phyloP scores from a whole-genome alignment of 179 eudicot species.

The Beta corolliflora region DNA sequence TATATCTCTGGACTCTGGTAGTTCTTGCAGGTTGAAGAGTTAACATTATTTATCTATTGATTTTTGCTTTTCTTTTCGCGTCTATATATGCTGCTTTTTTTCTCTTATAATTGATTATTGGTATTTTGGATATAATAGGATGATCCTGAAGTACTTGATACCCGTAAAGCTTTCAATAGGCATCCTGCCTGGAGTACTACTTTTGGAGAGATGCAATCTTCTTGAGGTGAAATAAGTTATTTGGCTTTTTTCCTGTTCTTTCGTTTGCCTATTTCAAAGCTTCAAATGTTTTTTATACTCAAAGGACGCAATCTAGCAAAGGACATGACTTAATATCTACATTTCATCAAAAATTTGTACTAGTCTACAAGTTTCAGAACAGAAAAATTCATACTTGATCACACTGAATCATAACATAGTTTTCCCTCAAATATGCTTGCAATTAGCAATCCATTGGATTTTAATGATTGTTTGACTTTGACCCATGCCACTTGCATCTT shows the following conservation, averaged over 20 bases:
- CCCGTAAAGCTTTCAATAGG: slow-evolving; percentile 97
- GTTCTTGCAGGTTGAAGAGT: background rate
- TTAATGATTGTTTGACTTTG: background rate
- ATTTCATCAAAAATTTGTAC: too few species aligned
- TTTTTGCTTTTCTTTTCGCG: background rate
- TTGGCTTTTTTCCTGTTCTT: background rate
- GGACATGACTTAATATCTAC: background rate
- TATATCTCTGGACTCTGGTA: background rate
- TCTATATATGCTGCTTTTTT: background rate
- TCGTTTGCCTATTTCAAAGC: background rate
- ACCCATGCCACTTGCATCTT: background rate
- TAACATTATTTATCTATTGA: background rate
- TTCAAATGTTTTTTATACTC: background rate
- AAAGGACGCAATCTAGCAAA: background rate
- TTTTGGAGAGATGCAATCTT: slow-evolving; percentile 72
- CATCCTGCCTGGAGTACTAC: slow-evolving; percentile 63
- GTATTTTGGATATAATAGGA: slow-evolving; percentile 50
- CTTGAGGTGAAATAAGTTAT: slow-evolving; percentile 59
- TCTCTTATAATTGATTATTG: background rate
- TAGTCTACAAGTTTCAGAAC: background rate
- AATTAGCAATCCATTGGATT: slow-evolving; percentile 3
- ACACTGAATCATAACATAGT: background rate
- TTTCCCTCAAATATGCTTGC: background rate
- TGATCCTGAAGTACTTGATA: slow-evolving; percentile 92
- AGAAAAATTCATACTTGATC: background rate